These are phyloP conservation scores for Cymbidium sinense DNA, from an alignment of 106 monocot species.

Conservation along the genomic window DNA sequence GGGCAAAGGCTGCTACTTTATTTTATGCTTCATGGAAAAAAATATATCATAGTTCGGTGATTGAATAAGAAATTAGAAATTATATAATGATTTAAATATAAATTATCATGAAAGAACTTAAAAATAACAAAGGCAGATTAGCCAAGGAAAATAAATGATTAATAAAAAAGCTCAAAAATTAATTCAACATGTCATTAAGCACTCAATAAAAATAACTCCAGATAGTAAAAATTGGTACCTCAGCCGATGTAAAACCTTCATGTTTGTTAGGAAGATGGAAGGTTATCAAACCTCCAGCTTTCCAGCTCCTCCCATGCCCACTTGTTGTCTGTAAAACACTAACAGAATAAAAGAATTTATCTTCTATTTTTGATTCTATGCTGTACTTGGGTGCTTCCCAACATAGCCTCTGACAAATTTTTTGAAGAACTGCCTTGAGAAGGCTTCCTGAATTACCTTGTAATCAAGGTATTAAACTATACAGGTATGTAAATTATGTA, in stretches of 20 bases:
- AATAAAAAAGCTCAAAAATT: neutral
- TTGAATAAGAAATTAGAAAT: conserved; percentile 1
- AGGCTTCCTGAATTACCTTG: conserved; percentile 58
- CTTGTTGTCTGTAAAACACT: conserved; percentile 63
- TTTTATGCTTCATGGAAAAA: conserved; percentile 72
- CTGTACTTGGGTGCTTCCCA: conserved; percentile 94
- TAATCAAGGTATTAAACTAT: conserved; percentile 13
- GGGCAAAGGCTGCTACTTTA: conserved; percentile 76
- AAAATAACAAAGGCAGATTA: neutral
- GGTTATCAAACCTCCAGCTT: conserved; percentile 81
- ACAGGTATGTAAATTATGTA: neutral
- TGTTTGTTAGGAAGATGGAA: conserved; percentile 57
- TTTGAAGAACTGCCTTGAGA: conserved; percentile 90
- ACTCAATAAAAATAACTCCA: neutral
- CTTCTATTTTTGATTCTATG: conserved; percentile 60
- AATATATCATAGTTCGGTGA: neutral
- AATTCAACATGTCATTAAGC: conserved; percentile 2
- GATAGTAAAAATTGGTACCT: conserved; percentile 40
- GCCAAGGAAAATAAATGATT: neutral
- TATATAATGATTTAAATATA: neutral
- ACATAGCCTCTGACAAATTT: conserved; percentile 80
- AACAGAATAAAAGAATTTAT: conserved; percentile 71
- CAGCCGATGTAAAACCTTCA: conserved; percentile 49
- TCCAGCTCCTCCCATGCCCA: conserved; percentile 80
- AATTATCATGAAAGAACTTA: neutral